These are phyloP conservation scores for Eucalyptus microcorys DNA, from an alignment of 345 rosid genomes.

Conservation along the genomic window DNA sequence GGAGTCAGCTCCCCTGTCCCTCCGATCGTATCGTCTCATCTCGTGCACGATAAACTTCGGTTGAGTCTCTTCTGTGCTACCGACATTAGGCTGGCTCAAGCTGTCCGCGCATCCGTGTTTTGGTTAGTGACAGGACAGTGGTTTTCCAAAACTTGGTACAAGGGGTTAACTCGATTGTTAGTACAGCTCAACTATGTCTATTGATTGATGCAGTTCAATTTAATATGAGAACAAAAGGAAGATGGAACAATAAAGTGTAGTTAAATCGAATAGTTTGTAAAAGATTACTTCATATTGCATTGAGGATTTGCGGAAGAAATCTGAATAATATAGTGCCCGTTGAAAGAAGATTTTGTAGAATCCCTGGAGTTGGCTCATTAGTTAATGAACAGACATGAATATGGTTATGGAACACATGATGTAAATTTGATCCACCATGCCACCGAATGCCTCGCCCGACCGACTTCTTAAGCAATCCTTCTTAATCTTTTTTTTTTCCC, in stretches of 20 bases:
- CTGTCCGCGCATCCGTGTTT: background rate
- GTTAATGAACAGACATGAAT: background rate
- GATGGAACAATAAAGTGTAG: background rate
- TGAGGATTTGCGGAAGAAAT: background rate
- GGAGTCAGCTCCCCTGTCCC: background rate
- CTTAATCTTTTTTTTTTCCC: background rate
- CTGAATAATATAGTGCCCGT: background rate
- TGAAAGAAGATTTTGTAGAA: background rate
- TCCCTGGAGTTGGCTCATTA: background rate
- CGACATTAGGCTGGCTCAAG: background rate
- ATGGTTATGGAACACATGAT: background rate
- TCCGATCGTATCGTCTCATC: background rate
- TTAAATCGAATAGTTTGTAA: background rate
- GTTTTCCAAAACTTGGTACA: background rate
- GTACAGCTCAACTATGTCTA: background rate
- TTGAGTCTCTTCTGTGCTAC: background rate
- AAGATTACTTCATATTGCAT: background rate
- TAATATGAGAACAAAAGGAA: background rate
- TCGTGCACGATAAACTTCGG: background rate
- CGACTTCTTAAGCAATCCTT: background rate
- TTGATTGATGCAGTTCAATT: background rate
- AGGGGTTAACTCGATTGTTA: background rate
- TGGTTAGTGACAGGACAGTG: background rate
- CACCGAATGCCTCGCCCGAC: fast-evolving
- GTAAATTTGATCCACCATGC: background rate